A percentile compares a stretch with the other conserved stretches of the same genome.
phyloP scores from a whole-genome alignment of 148 eudicot genomes.

The Amaranthus cruentus region DNA sequence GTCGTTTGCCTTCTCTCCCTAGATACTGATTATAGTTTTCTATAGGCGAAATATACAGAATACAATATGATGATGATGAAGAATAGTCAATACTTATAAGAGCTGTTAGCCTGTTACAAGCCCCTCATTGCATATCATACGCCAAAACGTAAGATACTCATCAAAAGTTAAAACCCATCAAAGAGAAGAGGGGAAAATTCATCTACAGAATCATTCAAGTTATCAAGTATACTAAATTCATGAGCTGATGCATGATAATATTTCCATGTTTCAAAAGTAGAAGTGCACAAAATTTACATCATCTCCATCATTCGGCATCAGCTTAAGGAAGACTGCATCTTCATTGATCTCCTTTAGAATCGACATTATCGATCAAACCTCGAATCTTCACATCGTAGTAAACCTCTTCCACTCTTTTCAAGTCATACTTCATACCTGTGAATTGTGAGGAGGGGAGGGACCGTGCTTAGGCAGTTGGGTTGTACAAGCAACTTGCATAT shows the following conservation, averaged over 20 bases:
- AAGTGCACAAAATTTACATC: background rate
- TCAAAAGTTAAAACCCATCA: too few species aligned
- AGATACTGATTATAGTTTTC: too few species aligned
- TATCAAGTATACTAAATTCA: background rate
- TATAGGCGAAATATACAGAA: too few species aligned
- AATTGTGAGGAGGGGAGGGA: background rate
- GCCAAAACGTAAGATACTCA: too few species aligned
- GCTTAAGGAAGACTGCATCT: constrained; percentile 26
- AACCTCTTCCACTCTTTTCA: constrained; percentile 91
- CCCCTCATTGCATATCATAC: too few species aligned
- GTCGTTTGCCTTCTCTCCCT: too few species aligned
- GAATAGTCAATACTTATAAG: too few species aligned
- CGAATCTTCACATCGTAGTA: constrained; percentile 92
- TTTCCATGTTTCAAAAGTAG: background rate
- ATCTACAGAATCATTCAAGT: too few species aligned
- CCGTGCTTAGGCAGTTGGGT: background rate
- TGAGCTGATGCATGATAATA: constrained; percentile 5
- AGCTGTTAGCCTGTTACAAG: too few species aligned
- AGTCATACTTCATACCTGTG: constrained; percentile 91
- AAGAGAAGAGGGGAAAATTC: too few species aligned
- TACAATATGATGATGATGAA: too few species aligned
- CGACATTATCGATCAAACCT: constrained; percentile 54
- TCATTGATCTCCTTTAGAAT: constrained; percentile 40
- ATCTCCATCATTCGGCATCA: background rate
- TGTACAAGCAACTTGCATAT: background rate